These are phyloP conservation scores for Halophytophthora batemanensis DNA, from an alignment of 352 stramenopile genomes.

Conservation along the genomic window DNA sequence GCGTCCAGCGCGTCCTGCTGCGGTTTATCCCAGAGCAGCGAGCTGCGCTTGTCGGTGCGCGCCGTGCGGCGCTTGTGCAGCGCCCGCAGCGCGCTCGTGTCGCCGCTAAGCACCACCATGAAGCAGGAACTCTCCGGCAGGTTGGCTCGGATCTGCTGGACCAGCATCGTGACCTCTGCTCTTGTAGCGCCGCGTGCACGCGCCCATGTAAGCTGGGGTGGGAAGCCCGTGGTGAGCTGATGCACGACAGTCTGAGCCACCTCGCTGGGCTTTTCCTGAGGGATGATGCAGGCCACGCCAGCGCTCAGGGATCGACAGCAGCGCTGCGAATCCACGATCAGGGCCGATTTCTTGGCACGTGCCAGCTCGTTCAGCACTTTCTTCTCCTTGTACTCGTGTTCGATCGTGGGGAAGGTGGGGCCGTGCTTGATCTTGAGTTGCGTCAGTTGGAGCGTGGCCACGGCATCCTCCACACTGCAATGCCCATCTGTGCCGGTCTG, in stretches of 20 bases:
- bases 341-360: slow-evolving; percentile 65
- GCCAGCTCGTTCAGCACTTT: slow-evolving; percentile 78
- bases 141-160: slow-evolving; percentile 35
- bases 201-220: slow-evolving; percentile 77
- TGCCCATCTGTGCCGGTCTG: slow-evolving; percentile 71
- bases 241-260: slow-evolving; percentile 59
- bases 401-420: slow-evolving; percentile 66
- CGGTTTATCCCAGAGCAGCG: slow-evolving; percentile 74
- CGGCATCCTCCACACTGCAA: slow-evolving; percentile 79
- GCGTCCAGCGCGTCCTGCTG: slow-evolving; percentile 59
- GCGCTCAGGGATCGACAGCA: slow-evolving; percentile 61
- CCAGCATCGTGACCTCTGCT: slow-evolving; percentile 34
- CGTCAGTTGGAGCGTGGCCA: slow-evolving; percentile 70
- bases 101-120: slow-evolving; percentile 48
- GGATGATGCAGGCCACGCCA: slow-evolving; percentile 59
- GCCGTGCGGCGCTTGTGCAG: slow-evolving; percentile 79
- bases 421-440: slow-evolving; percentile 78
- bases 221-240: slow-evolving; percentile 81
- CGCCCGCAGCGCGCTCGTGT: slow-evolving; percentile 54
- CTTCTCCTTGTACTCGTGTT: slow-evolving; percentile 71
- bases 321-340: slow-evolving; percentile 71
- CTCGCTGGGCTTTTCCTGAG: slow-evolving; percentile 41
- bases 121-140: slow-evolving; percentile 58
- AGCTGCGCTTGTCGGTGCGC: slow-evolving; percentile 66
- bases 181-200: slow-evolving; percentile 45